A percentile compares a stretch with the other conserved stretches of the same genome.
These are phyloP conservation scores for Simmondsia chinensis DNA, from an alignment of 148 eudicot species.

Conservation along the genomic window DNA sequence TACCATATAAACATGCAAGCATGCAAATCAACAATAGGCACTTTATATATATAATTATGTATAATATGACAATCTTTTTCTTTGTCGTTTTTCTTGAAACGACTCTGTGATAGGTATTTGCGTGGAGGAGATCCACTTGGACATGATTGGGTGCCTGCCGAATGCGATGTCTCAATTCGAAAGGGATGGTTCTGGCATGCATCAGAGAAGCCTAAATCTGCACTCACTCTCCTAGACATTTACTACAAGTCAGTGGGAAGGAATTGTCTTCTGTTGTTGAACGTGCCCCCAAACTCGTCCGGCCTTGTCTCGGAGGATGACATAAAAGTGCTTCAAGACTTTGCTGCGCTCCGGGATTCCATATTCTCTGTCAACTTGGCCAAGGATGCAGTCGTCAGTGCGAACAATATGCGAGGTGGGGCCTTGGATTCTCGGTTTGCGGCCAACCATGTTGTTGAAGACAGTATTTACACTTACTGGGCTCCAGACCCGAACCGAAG, in stretches of 20 bases:
- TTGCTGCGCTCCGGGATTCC: constrained; percentile 40
- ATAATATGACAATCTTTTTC: no score
- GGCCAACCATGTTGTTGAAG: constrained; percentile 33
- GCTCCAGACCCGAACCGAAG: constrained; percentile 40
- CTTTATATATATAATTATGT: no score
- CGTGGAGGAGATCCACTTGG: constrained; percentile 55
- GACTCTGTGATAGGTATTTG: constrained; percentile 50
- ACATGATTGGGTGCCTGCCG: constrained; percentile 85
- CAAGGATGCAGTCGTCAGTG: constrained; percentile 28
- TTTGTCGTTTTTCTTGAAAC: no score
- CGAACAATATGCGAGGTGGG: constrained; percentile 52
- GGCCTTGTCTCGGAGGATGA: constrained; percentile 75
- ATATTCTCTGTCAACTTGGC: constrained; percentile 61
- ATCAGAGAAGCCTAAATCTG: constrained; percentile 67
- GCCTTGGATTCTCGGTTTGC: constrained; percentile 19
- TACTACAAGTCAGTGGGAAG: constrained; percentile 82
- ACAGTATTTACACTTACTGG: constrained; percentile 60
- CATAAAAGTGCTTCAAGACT: constrained; percentile 54
- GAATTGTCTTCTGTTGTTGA: constrained; percentile 62
- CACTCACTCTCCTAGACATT: constrained; percentile 52
- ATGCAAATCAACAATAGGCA: no score
- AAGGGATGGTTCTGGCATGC: constrained; percentile 95
- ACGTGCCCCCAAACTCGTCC: constrained; percentile 82
- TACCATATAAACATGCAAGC: no score
- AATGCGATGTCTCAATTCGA: constrained; percentile 87